Percentiles rank a stretch among this genome's conserved stretches.
These are phyloP conservation scores for Capsella bursapastoris DNA, from an alignment of 345 rosid species.

Conservation along the genomic window DNA sequence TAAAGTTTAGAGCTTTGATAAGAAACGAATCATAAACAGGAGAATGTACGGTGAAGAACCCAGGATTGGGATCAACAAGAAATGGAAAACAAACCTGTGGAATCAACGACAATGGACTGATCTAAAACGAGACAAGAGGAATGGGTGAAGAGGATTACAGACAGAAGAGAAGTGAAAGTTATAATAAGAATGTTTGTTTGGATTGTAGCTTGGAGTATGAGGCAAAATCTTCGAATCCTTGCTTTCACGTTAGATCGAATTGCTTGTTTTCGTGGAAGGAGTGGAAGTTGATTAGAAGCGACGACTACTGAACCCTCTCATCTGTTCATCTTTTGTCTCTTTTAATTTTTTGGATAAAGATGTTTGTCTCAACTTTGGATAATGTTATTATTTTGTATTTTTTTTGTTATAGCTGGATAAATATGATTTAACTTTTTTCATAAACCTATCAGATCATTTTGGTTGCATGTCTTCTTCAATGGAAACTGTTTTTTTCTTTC, in stretches of 20 bases:
- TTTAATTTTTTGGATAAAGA: slow-evolving; percentile 10
- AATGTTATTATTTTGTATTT: not conserved
- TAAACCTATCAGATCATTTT: not conserved
- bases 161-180: not conserved
- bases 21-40: slow-evolving; percentile 5
- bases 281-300: slow-evolving; percentile 45
- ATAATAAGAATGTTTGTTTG: slow-evolving; percentile 12
- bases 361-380: slow-evolving; percentile 24
- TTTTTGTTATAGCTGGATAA: not conserved
- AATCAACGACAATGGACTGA: not conserved
- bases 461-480: not conserved
- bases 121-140: slow-evolving; percentile 14
- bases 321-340: not conserved
- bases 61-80: not conserved
- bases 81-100: slow-evolving; percentile 22
- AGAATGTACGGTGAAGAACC: not conserved
- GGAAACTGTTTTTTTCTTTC: not conserved
- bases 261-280: slow-evolving; percentile 45
- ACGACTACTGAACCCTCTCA: slow-evolving; percentile 30
- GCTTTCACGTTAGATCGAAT: slow-evolving; percentile 44
- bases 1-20: slow-evolving; percentile 24
- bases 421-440: not conserved
- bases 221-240: slow-evolving; percentile 10
- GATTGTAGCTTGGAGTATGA: slow-evolving; percentile 33
- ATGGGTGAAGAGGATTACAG: slow-evolving; percentile 3